A percentile compares a stretch with the other conserved stretches of the same genome.
These are phyloP conservation scores for Podila minutissima DNA, from an alignment of 192 early-diverging fungal genomes.

Conservation along the genomic window DNA sequence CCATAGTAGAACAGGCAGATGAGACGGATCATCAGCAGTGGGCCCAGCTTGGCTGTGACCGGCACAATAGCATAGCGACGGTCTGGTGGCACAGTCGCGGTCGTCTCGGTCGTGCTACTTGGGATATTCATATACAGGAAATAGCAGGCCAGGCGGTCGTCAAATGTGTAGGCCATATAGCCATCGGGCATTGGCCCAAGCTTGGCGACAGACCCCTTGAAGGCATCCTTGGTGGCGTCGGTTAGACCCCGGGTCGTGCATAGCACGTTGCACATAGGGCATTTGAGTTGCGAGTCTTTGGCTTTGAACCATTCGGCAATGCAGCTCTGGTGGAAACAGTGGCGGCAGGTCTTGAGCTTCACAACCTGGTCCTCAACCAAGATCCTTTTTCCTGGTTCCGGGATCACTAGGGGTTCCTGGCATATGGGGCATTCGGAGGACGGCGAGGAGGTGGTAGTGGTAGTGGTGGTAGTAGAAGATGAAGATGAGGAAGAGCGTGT, in stretches of 20 bases:
- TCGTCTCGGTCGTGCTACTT: neutral
- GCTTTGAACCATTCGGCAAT: slow-evolving; percentile 29
- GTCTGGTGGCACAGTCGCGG: slow-evolving; percentile 10
- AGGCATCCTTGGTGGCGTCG: slow-evolving; percentile 10
- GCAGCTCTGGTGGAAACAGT: slow-evolving; percentile 34
- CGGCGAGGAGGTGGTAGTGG: neutral
- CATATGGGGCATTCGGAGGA: slow-evolving; percentile 33
- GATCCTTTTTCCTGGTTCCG: neutral
- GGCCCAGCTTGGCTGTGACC: slow-evolving; percentile 40
- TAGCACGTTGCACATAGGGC: slow-evolving; percentile 38
- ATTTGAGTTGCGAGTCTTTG: slow-evolving; percentile 29
- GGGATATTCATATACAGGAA: slow-evolving; percentile 37
- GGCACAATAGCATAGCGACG: slow-evolving; percentile 35
- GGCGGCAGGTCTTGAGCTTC: slow-evolving; percentile 40
- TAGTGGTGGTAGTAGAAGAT: neutral
- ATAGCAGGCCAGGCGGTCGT: slow-evolving; percentile 37
- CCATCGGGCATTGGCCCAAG: slow-evolving; percentile 52
- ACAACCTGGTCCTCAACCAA: slow-evolving; percentile 10
- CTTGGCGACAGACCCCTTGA: slow-evolving; percentile 12
- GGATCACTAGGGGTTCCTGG: slow-evolving; percentile 12
- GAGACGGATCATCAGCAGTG: slow-evolving; percentile 50
- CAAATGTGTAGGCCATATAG: slow-evolving; percentile 49
- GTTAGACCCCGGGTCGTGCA: slow-evolving; percentile 15
- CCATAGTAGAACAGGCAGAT: slow-evolving; percentile 49
- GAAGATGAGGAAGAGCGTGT: neutral